Percentiles rank a stretch among this genome's conserved stretches.
These are phyloP conservation scores for Elaeagnus macrophylla DNA, from an alignment of 306 rosid genomes.

Conservation along the genomic window DNA sequence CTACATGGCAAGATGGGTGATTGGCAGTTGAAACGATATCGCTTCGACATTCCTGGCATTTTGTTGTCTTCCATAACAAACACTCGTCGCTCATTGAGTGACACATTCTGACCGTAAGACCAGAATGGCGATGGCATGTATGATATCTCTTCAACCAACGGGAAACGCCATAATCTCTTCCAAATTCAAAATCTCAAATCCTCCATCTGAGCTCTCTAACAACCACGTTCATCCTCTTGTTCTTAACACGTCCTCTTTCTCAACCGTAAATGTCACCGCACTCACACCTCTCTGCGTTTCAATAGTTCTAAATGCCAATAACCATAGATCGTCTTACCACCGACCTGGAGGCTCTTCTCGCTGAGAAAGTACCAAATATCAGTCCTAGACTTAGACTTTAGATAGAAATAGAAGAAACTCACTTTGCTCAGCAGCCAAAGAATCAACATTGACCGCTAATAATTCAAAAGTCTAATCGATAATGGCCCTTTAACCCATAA, in stretches of 20 bases:
- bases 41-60: no score
- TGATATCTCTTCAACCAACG: slow-evolving; percentile 22
- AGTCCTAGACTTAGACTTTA: slow-evolving; percentile 24
- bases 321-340: slow-evolving; percentile 25
- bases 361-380: slow-evolving; percentile 10
- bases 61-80: background rate
- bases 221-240: slow-evolving; percentile 8
- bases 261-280: slow-evolving; percentile 17
- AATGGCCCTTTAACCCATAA: slow-evolving; percentile 6
- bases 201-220: slow-evolving; percentile 6
- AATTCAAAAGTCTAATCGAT: slow-evolving; percentile 19
- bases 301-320: slow-evolving; percentile 23
- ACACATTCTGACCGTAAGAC: background rate
- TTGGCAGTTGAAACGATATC: background rate
- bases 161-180: slow-evolving; percentile 22
- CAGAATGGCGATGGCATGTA: slow-evolving; percentile 43
- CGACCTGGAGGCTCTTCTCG: slow-evolving; percentile 19
- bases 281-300: slow-evolving; percentile 19
- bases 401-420: slow-evolving; percentile 16
- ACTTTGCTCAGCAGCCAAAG: slow-evolving; percentile 21
- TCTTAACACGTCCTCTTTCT: slow-evolving; percentile 14
- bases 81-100: background rate
- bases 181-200: slow-evolving; percentile 21
- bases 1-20: background rate
- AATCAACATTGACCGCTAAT: slow-evolving; percentile 17